These are phyloP conservation scores for Acer saccharum DNA, from an alignment of 345 rosid species.

Conservation along the genomic window DNA sequence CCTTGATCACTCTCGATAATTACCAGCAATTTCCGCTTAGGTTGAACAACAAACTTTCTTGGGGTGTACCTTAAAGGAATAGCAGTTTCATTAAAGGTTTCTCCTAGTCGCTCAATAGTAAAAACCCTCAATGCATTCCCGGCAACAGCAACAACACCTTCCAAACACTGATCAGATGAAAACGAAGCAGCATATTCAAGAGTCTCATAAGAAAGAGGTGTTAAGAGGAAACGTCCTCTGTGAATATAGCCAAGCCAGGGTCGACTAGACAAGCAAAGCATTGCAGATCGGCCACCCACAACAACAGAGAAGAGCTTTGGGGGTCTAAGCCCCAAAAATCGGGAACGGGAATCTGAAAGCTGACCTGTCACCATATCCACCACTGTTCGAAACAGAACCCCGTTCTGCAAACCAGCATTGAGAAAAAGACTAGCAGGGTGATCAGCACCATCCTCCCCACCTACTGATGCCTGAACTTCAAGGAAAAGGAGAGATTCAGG, in stretches of 20 bases:
- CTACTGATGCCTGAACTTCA: constrained; percentile 93
- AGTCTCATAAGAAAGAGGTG: constrained; percentile 95
- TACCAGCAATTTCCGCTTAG: constrained; percentile 74
- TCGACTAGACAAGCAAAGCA: constrained; percentile 95
- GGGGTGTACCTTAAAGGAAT: constrained; percentile 96
- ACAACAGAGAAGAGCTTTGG: constrained; percentile 85
- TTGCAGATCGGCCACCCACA: constrained; percentile 89
- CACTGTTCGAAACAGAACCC: constrained; percentile 91
- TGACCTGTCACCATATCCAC: constrained; percentile 99
- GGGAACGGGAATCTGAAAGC: constrained; percentile 95
- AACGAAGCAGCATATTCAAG: constrained; percentile 95
- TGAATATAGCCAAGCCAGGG: constrained; percentile 99
- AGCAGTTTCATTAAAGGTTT: constrained; percentile 89
- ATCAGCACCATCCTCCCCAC: constrained; percentile 99
- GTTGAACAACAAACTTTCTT: constrained; percentile 86
- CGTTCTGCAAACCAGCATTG: constrained; percentile 91
- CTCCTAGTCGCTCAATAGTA: constrained; percentile 92
- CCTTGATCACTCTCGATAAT: constrained; percentile 98
- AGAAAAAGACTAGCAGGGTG: constrained; percentile 98
- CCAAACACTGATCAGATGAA: constrained; percentile 98
- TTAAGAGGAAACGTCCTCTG: constrained; percentile 89
- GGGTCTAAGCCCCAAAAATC: constrained; percentile 89
- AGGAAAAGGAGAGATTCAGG: constrained; percentile 98
- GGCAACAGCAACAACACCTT: constrained; percentile 97
- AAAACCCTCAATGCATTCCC: constrained; percentile 95